Percentiles rank a stretch among this genome's conserved stretches.
These are phyloP conservation scores for Fusarium pseudoanthophilum DNA, from an alignment of 2,329 filamentous ascomycete species.

Conservation along the genomic window DNA sequence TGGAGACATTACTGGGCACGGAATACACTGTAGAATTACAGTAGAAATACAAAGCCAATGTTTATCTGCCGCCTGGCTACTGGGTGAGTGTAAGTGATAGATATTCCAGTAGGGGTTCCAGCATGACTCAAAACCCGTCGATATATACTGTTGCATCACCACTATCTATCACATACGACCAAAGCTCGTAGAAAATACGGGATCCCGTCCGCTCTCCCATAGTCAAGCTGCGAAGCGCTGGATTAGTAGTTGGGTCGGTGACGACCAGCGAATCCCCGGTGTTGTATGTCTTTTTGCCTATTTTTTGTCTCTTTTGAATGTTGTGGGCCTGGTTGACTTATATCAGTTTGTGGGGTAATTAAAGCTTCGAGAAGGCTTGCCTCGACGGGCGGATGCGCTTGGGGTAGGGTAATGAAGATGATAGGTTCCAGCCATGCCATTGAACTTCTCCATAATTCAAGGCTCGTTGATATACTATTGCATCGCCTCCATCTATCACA, in stretches of 20 bases:
- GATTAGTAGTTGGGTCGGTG: background rate
- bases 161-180: accelerated
- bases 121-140: accelerated
- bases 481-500: too few relatives aligned
- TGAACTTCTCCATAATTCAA: too few relatives aligned
- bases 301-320: too few relatives aligned
- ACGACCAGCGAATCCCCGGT: background rate
- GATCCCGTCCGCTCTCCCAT: background rate
- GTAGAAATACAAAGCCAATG: background rate
- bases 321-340: too few relatives aligned
- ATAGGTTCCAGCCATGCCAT: too few relatives aligned
- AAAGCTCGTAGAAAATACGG: background rate
- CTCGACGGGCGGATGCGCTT: too few relatives aligned
- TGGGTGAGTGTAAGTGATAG: background rate
- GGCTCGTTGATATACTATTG: too few relatives aligned
- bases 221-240: background rate
- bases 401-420: too few relatives aligned
- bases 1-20: background rate
- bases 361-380: too few relatives aligned
- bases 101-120: background rate
- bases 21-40: background rate
- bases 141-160: background rate
- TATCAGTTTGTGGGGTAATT: too few relatives aligned
- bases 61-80: background rate
- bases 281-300: background rate